A percentile compares a stretch with the other conserved stretches of the same genome.
Evolutionary conservation across 352 stramenopile species (phyloP).

Genomic region (Globisporangium camurandrum): DNA sequence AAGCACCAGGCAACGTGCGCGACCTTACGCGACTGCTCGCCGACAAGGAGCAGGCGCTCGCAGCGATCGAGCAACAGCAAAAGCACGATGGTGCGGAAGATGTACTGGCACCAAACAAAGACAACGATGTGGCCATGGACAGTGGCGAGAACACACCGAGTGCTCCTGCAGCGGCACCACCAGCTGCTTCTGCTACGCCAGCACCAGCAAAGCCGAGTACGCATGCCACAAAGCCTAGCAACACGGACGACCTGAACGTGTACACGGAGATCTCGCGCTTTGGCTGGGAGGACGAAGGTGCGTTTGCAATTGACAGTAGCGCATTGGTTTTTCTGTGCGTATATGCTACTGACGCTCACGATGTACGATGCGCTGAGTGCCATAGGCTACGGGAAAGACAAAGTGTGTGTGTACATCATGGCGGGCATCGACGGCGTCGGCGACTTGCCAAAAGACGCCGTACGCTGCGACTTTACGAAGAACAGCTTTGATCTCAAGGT

Average conservation of each 20-base stretch:
- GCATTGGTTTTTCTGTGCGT: not conserved
- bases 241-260: slow-evolving; percentile 30
- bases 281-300: slow-evolving; percentile 80
- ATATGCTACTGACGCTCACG: not conserved
- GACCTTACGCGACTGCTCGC: slow-evolving; percentile 55
- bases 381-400: slow-evolving; percentile 78
- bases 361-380: too few relatives aligned
- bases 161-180: not conserved
- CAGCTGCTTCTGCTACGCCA: slow-evolving; percentile 7
- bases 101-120: too few relatives aligned
- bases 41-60: slow-evolving; percentile 49
- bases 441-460: slow-evolving; percentile 54
- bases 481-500: slow-evolving; percentile 82
- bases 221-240: slow-evolving; percentile 12
- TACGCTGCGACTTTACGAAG: slow-evolving; percentile 76
- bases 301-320: not conserved
- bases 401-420: slow-evolving; percentile 79
- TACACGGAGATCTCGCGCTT: slow-evolving; percentile 85
- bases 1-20: slow-evolving; percentile 46
- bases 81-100: not conserved
- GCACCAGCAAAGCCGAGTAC: slow-evolving; percentile 20
- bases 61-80: slow-evolving; percentile 15
- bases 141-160: slow-evolving; percentile 1
- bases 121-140: slow-evolving; percentile 2
- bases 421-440: slow-evolving; percentile 77